A percentile compares a stretch with the other conserved stretches of the same genome.
These are phyloP conservation scores for Chalciporus sphaerocephalus DNA, from an alignment of 768 basidiomycete genomes.

Conservation along the genomic window DNA sequence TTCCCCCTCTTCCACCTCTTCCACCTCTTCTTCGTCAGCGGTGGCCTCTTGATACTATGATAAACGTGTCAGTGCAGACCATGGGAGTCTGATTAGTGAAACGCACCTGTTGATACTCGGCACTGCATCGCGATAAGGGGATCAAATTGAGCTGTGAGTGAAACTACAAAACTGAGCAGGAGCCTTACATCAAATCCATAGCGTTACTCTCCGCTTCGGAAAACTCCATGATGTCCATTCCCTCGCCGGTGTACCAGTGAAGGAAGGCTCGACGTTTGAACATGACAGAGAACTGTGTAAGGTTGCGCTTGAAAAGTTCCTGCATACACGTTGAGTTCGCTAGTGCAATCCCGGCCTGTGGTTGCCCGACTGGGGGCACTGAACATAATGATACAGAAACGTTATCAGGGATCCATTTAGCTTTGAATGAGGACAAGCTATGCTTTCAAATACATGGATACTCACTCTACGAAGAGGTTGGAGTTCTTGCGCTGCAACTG, in stretches of 20 bases:
- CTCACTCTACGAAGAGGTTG: slow-evolving; percentile 74
- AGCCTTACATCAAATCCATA: slow-evolving; percentile 69
- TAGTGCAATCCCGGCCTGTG: slow-evolving; percentile 64
- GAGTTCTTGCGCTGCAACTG: slow-evolving; percentile 77
- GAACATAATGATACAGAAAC: slow-evolving; percentile 80
- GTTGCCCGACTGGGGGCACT: slow-evolving; percentile 78
- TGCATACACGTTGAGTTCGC: slow-evolving; percentile 82
- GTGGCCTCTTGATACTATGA: slow-evolving; percentile 59
- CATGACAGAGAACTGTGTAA: slow-evolving; percentile 71
- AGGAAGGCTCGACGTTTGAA: slow-evolving; percentile 82
- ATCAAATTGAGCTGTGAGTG: slow-evolving; percentile 8
- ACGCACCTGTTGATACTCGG: slow-evolving; percentile 84
- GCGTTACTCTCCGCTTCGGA: slow-evolving; percentile 84
- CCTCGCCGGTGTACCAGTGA: slow-evolving; percentile 89
- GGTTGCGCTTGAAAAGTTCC: slow-evolving; percentile 76
- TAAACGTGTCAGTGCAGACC: background rate
- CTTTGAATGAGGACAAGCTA: slow-evolving; percentile 2
- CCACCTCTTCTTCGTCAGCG: slow-evolving; percentile 40
- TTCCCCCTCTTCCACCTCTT: slow-evolving; percentile 25
- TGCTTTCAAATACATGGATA: background rate
- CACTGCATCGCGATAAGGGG: slow-evolving; percentile 37
- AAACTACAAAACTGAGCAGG: background rate
- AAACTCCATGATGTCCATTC: slow-evolving; percentile 84
- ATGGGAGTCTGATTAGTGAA: background rate
- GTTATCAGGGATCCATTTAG: slow-evolving; percentile 87